phyloP scores from a whole-genome alignment of 192 early-diverging fungal species.

The Coemansia reversa region DNA sequence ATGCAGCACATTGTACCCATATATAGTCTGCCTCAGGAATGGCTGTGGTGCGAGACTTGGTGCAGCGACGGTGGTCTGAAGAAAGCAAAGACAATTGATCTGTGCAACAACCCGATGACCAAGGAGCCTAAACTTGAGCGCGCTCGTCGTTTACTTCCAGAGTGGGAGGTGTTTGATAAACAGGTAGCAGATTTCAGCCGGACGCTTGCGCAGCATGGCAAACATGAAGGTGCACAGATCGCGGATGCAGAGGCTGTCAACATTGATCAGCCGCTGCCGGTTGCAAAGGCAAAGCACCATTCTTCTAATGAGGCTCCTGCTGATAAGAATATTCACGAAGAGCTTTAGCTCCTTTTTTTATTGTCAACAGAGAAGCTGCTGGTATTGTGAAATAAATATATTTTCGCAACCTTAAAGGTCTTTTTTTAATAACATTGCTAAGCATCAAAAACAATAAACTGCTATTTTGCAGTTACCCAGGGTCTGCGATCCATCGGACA shows the following conservation, averaged over 20 bases:
- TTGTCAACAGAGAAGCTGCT: no score
- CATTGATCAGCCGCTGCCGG: conserved; percentile 21
- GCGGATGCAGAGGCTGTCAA: conserved; percentile 41
- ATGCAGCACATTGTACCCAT: conserved; percentile 92
- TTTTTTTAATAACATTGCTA: no score
- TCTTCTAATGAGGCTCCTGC: not conserved
- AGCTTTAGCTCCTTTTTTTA: conserved; percentile 24
- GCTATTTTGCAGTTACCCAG: conserved; percentile 60
- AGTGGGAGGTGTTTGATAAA: conserved; percentile 89
- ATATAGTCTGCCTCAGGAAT: conserved; percentile 90
- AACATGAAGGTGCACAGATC: conserved; percentile 39
- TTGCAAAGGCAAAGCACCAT: not conserved
- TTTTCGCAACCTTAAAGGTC: no score
- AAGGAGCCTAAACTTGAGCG: conserved; percentile 98
- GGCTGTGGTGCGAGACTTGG: conserved; percentile 99
- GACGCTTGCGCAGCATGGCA: conserved; percentile 36
- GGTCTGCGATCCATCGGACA: conserved; percentile 89
- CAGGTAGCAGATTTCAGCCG: conserved; percentile 57
- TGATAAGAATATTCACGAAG: conserved; percentile 22
- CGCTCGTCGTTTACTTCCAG: conserved; percentile 86
- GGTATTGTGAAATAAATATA: no score
- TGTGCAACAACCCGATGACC: conserved; percentile 99
- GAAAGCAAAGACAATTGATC: conserved; percentile 95
- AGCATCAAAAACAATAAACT: not conserved
- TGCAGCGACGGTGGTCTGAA: conserved; percentile 81